Conservation (phyloP, 2,329 filamentous ascomycete genomes). For the Penicillium corylophilum region DNA sequence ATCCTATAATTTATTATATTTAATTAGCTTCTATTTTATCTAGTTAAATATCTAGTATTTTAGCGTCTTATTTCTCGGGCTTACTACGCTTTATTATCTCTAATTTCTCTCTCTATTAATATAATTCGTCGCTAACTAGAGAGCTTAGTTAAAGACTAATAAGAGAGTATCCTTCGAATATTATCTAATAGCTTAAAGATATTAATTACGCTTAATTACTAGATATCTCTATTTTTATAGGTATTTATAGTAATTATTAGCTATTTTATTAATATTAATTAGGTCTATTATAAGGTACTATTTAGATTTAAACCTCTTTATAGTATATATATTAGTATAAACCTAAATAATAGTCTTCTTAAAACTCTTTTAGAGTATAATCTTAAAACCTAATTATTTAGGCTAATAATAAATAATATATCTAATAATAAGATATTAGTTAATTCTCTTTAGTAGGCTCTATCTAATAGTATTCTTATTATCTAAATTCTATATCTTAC, state of each 20-base stretch:
- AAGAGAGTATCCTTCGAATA: too few relatives aligned
- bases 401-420: constrained; percentile 8
- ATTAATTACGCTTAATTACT: constrained; percentile 8
- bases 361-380: background rate
- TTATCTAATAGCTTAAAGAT: background rate
- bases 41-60: too few relatives aligned
- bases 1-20: too few relatives aligned
- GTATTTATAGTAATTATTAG: constrained; percentile 4
- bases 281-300: constrained; percentile 1
- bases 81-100: too few relatives aligned
- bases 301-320: constrained; percentile 3
- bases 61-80: too few relatives aligned
- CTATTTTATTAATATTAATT: constrained; percentile 6
- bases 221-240: background rate
- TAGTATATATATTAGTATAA: background rate
- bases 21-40: too few relatives aligned
- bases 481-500: constrained; percentile 4
- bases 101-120: too few relatives aligned
- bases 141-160: too few relatives aligned
- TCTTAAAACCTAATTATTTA: constrained; percentile 1
- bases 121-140: too few relatives aligned
- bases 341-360: constrained; percentile 1
- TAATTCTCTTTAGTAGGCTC: background rate
- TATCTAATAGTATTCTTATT: background rate
- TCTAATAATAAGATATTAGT: constrained; percentile 12